phyloP scores from a whole-genome alignment of 2,329 filamentous ascomycete genomes.

The Penicillium sp. region DNA sequence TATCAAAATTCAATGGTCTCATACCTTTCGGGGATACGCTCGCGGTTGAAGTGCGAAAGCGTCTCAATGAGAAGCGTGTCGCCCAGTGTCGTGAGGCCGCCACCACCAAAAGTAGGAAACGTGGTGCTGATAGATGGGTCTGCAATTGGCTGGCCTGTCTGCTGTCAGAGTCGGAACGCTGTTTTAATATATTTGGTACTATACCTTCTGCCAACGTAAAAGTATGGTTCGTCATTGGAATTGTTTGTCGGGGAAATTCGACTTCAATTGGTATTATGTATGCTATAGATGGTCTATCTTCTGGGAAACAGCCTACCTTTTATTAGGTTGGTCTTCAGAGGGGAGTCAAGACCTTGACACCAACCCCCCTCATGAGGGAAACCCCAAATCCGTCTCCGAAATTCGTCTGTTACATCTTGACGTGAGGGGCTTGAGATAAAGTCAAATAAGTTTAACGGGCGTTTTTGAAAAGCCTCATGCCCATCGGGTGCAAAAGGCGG shows the following conservation, averaged over 20 bases:
- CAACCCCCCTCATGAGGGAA: neutral
- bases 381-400: neutral
- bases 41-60: constrained; percentile 60
- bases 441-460: neutral
- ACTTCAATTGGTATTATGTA: neutral
- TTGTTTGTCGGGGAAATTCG: neutral
- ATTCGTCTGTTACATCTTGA: neutral
- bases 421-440: neutral
- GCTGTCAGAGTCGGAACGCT: neutral
- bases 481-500: too few relatives aligned
- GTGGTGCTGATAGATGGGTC: constrained; percentile 24
- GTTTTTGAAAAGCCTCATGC: neutral
- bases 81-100: constrained; percentile 49
- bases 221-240: constrained; percentile 14
- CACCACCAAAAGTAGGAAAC: constrained; percentile 26
- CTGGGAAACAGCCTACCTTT: neutral
- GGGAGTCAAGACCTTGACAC: neutral
- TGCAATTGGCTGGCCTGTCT: constrained; percentile 26
- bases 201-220: constrained; percentile 32
- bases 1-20: neutral
- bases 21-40: constrained; percentile 59
- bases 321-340: neutral
- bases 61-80: constrained; percentile 63
- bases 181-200: neutral
- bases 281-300: neutral